Evolutionary conservation across 1,139 yeast species (phyloP).

Genomic region (Kluyveromyces marxianus): DNA sequence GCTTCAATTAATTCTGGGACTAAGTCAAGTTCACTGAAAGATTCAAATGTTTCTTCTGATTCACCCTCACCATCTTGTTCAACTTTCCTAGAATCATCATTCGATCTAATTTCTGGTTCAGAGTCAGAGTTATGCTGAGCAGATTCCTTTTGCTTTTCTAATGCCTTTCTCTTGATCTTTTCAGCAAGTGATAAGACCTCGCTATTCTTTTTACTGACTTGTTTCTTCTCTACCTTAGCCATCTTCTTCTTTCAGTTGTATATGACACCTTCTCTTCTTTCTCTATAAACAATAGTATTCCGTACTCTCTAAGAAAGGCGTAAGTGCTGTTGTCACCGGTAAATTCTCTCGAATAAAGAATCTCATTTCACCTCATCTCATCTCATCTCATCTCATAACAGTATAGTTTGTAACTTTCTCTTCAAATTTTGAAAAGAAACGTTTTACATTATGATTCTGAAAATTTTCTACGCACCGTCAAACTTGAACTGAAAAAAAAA

Average conservation of each 20-base stretch:
- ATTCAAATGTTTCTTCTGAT: slow-evolving; percentile 22
- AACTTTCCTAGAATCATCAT: slow-evolving; percentile 1
- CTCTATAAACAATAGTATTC: neutral
- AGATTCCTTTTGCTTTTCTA: slow-evolving; percentile 24
- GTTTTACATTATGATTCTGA: neutral
- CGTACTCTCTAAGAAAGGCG: neutral
- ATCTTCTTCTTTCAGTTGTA: slow-evolving; percentile 1
- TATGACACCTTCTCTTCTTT: too few relatives aligned
- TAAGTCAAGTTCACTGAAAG: slow-evolving; percentile 47
- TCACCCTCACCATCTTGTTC: slow-evolving; percentile 9
- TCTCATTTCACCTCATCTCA: slow-evolving; percentile 7
- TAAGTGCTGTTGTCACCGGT: neutral
- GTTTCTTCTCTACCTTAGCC: slow-evolving; percentile 13
- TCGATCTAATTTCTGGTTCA: slow-evolving; percentile 18
- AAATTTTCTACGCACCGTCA: slow-evolving; percentile 4
- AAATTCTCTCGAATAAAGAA: too few relatives aligned
- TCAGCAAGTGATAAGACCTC: slow-evolving; percentile 32
- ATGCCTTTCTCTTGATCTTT: slow-evolving; percentile 50
- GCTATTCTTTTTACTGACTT: slow-evolving; percentile 18
- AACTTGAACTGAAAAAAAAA: neutral
- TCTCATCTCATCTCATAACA: neutral
- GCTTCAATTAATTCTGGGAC: slow-evolving; percentile 81
- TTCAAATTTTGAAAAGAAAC: slow-evolving; percentile 3
- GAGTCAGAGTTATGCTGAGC: slow-evolving; percentile 4
- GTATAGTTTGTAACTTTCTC: neutral